Base-by-base conservation (phyloP, 495 filamentous ascomycete species). In the Ramalina peruviana region DNA sequence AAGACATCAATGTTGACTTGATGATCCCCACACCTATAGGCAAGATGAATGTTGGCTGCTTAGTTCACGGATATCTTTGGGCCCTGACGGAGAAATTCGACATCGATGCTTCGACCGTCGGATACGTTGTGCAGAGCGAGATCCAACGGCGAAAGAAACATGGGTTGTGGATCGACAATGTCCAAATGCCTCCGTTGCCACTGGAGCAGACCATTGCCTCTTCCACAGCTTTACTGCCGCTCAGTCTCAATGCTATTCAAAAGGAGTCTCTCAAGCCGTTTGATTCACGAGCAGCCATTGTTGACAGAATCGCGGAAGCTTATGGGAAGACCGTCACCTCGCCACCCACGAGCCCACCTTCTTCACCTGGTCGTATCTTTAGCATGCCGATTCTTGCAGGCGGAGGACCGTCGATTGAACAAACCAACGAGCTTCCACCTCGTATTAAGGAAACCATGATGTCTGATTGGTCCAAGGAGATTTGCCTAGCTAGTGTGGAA, bases 21-120 rank as follows among this genome's bases (percentile, higher is more conserved):
- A 72, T 62, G 27, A 42, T 72, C 38, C 53, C 58, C 7, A 64
- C 75, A 23, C 76, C 75, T 0, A 57, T 70, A 40, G 71, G 76
- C 2, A 89, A 87, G 56, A 72, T 92, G 21, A 79, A 85, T 23
- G 69, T 92, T 19, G 89, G 85, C 36, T 87, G 82, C 59, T 68
- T 96, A 45, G 82, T 88, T 20, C 84, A 90, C 60, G 88, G 88
- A 6, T 94, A 94, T 65, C 75, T 94, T 41, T 87, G 85, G 79
- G 71, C 77, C 16, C 55, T 94, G 51, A 80, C 73, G 17, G 81
- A 89, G 53, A 78, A 75, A 49, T 92, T 94, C 54, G 79, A 86
- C 11, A 81, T 90, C 53, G 81, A 88, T 38, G 70, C 72, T 10
- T 77, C 80, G 0, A 64, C 66, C 13, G 68, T 83, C 30, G 87